Evolutionary conservation across 768 basidiomycete genomes (phyloP).

Genomic region (Astraeus odoratus): DNA sequence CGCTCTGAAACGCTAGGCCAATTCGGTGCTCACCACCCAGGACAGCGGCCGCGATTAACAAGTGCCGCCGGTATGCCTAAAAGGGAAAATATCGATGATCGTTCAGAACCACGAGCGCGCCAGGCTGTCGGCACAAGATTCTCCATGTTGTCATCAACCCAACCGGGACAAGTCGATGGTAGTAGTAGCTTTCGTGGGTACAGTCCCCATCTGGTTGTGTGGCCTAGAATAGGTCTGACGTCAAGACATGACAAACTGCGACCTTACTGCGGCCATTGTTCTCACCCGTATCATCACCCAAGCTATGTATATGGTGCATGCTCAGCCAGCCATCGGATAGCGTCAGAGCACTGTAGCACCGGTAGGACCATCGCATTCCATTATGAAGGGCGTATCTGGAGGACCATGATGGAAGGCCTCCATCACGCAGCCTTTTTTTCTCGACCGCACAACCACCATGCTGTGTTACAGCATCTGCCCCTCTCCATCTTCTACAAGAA

Average conservation of each 20-base stretch:
- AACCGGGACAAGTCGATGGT: too few species aligned
- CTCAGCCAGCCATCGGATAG: too few species aligned
- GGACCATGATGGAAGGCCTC: background rate
- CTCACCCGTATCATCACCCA: too few species aligned
- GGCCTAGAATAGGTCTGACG: too few species aligned
- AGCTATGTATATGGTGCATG: too few species aligned
- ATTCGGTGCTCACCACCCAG: too few species aligned
- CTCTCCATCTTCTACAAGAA: background rate
- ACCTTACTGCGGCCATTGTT: too few species aligned
- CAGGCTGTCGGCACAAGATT: background rate
- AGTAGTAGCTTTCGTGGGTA: too few species aligned
- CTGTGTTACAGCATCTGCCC: background rate
- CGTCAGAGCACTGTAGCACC: background rate
- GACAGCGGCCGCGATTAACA: too few species aligned
- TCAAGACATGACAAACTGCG: too few species aligned
- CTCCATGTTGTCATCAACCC: background rate
- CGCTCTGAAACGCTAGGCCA: too few species aligned
- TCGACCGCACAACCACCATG: background rate
- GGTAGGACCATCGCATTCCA: background rate
- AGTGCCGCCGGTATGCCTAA: background rate
- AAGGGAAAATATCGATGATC: slow-evolving; percentile 2
- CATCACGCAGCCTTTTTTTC: background rate
- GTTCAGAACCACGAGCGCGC: background rate
- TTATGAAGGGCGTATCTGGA: background rate
- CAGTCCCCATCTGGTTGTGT: too few species aligned